Evolutionary conservation across 192 early-diverging fungal species (phyloP).

Genomic region (Coemansia reversa): DNA sequence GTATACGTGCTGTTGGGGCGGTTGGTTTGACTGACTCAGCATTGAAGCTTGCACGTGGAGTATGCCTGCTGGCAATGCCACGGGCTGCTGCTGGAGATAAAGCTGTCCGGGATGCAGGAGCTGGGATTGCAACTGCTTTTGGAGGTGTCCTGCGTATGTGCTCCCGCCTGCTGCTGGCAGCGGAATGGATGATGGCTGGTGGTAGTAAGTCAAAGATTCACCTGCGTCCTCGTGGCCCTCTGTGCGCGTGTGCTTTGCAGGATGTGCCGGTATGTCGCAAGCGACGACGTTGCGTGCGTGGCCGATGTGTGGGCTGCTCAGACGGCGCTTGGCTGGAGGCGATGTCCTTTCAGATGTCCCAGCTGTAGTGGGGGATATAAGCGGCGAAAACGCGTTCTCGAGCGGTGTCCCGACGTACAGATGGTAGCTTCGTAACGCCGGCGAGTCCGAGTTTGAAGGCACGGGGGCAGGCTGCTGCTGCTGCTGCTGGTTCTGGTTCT

Average conservation of each 20-base stretch:
- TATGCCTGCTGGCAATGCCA: slow-evolving; percentile 4
- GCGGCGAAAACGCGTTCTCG: slow-evolving; percentile 35
- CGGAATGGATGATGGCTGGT: neutral
- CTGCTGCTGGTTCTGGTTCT: slow-evolving; percentile 1
- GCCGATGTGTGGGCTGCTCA: slow-evolving; percentile 36
- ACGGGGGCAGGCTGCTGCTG: slow-evolving; percentile 1
- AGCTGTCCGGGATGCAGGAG: slow-evolving; percentile 7
- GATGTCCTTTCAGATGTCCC: slow-evolving; percentile 11
- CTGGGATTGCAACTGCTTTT: neutral
- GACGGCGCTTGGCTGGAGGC: slow-evolving; percentile 40
- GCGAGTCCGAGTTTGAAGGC: slow-evolving; percentile 19
- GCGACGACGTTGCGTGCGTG: neutral
- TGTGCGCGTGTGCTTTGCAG: slow-evolving; percentile 34
- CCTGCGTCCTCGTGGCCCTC: slow-evolving; percentile 7
- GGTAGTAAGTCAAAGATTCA: slow-evolving; percentile 11
- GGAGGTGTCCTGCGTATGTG: neutral
- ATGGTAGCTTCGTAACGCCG: slow-evolving; percentile 38
- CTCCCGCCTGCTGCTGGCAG: neutral
- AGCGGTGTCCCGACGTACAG: slow-evolving; percentile 48
- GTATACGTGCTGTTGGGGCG: neutral
- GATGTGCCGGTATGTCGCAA: slow-evolving; percentile 8
- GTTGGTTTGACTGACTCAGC: slow-evolving; percentile 8
- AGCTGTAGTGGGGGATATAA: slow-evolving; percentile 17
- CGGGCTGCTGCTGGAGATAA: slow-evolving; percentile 11
- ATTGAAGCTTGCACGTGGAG: slow-evolving; percentile 1